Conservation (phyloP, 331 rosid genomes). For the Acacia pycnantha region DNA sequence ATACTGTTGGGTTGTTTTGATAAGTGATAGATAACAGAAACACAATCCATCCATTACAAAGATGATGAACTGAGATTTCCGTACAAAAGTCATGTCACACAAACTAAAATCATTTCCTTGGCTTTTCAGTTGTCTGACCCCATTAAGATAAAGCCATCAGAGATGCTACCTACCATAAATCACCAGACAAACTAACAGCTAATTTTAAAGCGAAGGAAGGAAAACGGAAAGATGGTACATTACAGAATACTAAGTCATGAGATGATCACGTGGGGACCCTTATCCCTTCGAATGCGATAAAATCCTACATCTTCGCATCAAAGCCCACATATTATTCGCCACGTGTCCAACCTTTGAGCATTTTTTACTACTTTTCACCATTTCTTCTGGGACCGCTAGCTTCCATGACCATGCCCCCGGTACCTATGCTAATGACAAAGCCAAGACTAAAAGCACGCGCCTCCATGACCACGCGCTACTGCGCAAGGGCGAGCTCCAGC, state of each 20-base stretch:
- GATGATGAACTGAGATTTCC: neutral
- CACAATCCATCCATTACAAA: too few species aligned
- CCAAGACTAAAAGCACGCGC: conserved; percentile 1
- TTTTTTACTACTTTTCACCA: neutral
- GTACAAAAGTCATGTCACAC: conserved; percentile 4
- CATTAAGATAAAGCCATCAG: neutral
- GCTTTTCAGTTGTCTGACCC: neutral
- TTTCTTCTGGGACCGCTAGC: conserved; percentile 10
- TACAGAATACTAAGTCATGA: conserved; percentile 18
- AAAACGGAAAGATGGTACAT: neutral
- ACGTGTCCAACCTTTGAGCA: conserved; percentile 45
- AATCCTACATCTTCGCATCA: conserved; percentile 25
- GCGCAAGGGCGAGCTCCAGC: conserved; percentile 63
- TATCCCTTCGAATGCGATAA: conserved; percentile 42
- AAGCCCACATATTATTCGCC: conserved; percentile 51
- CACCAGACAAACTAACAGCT: neutral
- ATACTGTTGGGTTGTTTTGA: neutral
- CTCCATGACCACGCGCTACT: conserved; percentile 27
- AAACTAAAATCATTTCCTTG: neutral
- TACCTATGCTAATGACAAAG: neutral
- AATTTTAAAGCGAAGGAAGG: neutral
- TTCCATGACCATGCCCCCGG: neutral
- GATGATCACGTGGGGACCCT: conserved; percentile 49
- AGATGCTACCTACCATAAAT: neutral
- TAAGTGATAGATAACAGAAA: neutral